Conservation (phyloP, 495 filamentous ascomycete genomes). For the Rhypophila decipiens region DNA sequence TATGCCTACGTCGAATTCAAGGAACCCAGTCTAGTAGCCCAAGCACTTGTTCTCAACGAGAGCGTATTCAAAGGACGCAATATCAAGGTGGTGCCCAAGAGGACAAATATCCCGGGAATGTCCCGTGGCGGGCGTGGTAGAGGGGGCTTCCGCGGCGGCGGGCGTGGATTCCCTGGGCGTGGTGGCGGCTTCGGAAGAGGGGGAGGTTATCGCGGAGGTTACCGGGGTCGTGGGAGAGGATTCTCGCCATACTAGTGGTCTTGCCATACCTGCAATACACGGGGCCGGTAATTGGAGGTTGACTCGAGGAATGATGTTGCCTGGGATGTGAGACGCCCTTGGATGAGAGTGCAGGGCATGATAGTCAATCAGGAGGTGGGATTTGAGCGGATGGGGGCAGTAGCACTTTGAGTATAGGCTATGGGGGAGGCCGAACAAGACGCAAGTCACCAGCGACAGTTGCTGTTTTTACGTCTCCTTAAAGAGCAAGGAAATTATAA, state of each 20-base stretch:
- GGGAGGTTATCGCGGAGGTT: conserved; percentile 75
- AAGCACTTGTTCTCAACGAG: conserved; percentile 92
- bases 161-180: conserved; percentile 47
- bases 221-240: conserved; percentile 71
- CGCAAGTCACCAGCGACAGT: too few species aligned
- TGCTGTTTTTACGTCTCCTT: too few species aligned
- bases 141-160: conserved; percentile 45
- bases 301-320: too few species aligned
- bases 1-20: conserved; percentile 99
- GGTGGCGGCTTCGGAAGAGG: conserved; percentile 54
- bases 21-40: conserved; percentile 86
- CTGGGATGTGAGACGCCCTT: too few species aligned
- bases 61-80: conserved; percentile 92
- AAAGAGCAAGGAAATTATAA: too few species aligned
- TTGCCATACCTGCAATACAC: too few species aligned
- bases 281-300: too few species aligned
- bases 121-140: conserved; percentile 64
- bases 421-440: too few species aligned
- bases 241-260: conserved; percentile 83
- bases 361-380: too few species aligned
- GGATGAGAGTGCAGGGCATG: too few species aligned
- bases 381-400: too few species aligned
- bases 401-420: too few species aligned
- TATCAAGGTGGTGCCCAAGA: conserved; percentile 96
- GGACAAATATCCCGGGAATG: conserved; percentile 96